Evolutionary conservation across 768 basidiomycete species (phyloP), one percentile per base, ranked within the genome.

Genomic region (Macrocybe gigantea): DNA sequence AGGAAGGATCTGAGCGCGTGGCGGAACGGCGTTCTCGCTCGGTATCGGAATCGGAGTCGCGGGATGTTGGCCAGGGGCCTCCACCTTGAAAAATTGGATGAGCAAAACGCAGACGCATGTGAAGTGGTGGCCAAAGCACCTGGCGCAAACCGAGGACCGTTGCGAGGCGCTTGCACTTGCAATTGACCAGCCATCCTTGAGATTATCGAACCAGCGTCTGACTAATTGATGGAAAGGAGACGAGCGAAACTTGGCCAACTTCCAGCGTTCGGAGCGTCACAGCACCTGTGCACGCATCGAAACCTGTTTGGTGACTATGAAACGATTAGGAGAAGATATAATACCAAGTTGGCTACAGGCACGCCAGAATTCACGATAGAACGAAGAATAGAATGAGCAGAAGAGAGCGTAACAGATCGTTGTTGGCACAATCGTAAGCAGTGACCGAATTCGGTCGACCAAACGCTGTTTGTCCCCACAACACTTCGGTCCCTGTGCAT

Each of bases 41-140:
- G 0, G 79, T 80, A 49, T 77, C 71, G 33, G 75, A 75, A 56
- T 79, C 78, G n/a, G 77, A 74, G 51, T 65, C 65, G 31, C 58
- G 64, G 13, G 59, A 59, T 56, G 51, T 49, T 33, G 22, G 49
- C 67, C 66, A 68, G 41, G 62, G 53, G n/a, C 64, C 67, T 40
- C 55, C 54, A 55, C 69, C 65, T 73, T 44, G 36, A 36, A 12
- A 10, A 48, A 29, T 33, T 32, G 22, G 8, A 29, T 15, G 38
- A 40, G 36, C 30, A 29, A 32, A 22, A 6, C 7, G 31, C 29
- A 30, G 30, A 31, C 7, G 13, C 45, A 36, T 44, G 31, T 41
- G 30, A 31, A 33, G 41, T 33, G 32, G 39, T 9, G 32, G 29
- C 31, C 11, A 9, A 53, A 56, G 14, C 31, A 57, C 63, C 63